phyloP scores from a whole-genome alignment of 106 monocot genomes.

The Dactylorhiza incarnata region DNA sequence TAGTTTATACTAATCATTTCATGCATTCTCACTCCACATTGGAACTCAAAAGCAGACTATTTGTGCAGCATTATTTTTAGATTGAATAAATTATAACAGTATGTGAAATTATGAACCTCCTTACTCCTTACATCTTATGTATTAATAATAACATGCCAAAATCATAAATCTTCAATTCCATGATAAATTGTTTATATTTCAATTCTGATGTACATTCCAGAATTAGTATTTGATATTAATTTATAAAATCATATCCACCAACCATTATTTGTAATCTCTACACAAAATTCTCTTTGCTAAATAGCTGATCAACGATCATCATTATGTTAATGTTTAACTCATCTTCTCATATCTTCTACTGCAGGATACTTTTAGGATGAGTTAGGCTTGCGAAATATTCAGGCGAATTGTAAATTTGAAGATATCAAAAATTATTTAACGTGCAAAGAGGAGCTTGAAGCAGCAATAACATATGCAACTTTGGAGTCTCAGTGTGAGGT shows the following conservation, averaged over 20 bases:
- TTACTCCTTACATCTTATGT: background rate
- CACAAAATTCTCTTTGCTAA: background rate
- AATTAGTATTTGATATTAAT: background rate
- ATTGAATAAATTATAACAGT: background rate
- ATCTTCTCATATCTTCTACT: background rate
- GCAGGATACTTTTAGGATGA: slow-evolving; percentile 80
- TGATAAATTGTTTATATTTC: background rate
- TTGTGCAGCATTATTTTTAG: background rate
- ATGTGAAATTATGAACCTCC: background rate
- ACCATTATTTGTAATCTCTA: background rate
- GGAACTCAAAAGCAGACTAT: background rate
- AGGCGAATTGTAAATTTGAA: slow-evolving; percentile 49
- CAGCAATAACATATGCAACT: slow-evolving; percentile 23
- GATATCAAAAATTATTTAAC: slow-evolving; percentile 40
- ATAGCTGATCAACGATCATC: background rate
- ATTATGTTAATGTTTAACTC: background rate
- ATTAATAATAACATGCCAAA: background rate
- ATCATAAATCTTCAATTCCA: background rate
- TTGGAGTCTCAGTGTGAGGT: slow-evolving; percentile 80
- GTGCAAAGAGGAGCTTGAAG: slow-evolving; percentile 53
- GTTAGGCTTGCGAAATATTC: slow-evolving; percentile 39
- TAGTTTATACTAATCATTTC: background rate
- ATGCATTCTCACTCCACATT: background rate
- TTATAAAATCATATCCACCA: background rate
- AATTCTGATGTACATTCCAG: background rate